A percentile compares a stretch with the other conserved stretches of the same genome.
These are phyloP conservation scores for Cymbopogon flexuosus DNA, from an alignment of 202 grass and related monocot genomes.

Conservation along the genomic window DNA sequence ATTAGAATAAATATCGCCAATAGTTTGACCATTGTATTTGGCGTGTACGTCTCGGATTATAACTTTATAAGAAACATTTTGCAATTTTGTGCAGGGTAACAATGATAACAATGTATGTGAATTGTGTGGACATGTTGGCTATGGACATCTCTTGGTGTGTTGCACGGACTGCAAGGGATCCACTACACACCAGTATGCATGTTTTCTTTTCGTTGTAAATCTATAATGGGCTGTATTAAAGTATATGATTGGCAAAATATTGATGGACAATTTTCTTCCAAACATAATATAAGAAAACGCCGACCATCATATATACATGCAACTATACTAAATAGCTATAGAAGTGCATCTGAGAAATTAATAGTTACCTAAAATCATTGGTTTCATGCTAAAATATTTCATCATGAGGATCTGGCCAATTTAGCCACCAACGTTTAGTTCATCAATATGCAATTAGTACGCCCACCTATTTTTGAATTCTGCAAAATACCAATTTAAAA, in stretches of 20 bases:
- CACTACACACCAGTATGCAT: not conserved
- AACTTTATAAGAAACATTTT: not conserved
- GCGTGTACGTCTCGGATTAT: not conserved
- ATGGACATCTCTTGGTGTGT: not conserved
- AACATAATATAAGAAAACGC: not conserved
- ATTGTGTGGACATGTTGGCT: not conserved
- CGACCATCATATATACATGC: not conserved
- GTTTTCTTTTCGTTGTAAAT: not conserved
- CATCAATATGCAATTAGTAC: too few species aligned
- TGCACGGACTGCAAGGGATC: not conserved
- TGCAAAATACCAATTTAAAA: too few species aligned
- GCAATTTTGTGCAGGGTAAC: not conserved
- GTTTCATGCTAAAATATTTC: too few species aligned
- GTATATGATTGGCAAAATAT: not conserved
- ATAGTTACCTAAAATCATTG: too few species aligned
- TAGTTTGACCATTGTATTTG: not conserved
- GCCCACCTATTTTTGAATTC: too few species aligned
- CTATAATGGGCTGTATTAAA: not conserved
- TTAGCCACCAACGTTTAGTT: too few species aligned
- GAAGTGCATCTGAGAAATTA: not conserved
- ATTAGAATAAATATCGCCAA: not conserved
- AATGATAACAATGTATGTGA: not conserved
- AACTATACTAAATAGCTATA: not conserved
- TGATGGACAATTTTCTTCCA: not conserved
- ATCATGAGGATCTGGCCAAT: too few species aligned